phyloP scores from a whole-genome alignment of 805 yeast species.

The Isabelozyma rhagii region DNA sequence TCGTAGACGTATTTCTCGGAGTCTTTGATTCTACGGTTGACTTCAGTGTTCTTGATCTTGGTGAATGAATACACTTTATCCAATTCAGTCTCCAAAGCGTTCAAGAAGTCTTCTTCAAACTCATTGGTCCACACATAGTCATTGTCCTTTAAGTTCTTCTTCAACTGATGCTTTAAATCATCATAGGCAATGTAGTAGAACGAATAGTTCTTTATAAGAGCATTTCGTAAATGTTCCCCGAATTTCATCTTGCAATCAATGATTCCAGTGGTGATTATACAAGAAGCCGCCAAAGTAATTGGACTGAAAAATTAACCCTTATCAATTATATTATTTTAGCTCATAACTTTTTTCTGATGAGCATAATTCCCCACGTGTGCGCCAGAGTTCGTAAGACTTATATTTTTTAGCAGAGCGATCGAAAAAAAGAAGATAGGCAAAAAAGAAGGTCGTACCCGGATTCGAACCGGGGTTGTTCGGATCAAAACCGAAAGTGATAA shows the following conservation, averaged over 20 bases:
- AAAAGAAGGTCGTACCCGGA: slow-evolving; percentile 70
- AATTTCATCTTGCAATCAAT: slow-evolving; percentile 65
- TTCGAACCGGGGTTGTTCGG: slow-evolving; percentile 83
- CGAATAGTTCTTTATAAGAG: slow-evolving; percentile 85
- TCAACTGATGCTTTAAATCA: slow-evolving; percentile 79
- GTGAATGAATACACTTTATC: slow-evolving; percentile 93
- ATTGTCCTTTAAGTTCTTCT: slow-evolving; percentile 60
- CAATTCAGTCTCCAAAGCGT: slow-evolving; percentile 72
- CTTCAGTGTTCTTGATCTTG: slow-evolving; percentile 82
- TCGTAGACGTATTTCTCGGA: slow-evolving; percentile 69
- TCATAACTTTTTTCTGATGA: not conserved
- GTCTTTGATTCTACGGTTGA: slow-evolving; percentile 78
- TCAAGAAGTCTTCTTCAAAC: slow-evolving; percentile 79
- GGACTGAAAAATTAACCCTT: not conserved
- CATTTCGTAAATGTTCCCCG: slow-evolving; percentile 87
- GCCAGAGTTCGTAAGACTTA: no score
- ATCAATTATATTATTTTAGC: not conserved
- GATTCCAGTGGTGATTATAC: not conserved
- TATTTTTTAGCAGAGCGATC: no score
- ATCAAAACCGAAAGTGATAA: slow-evolving; percentile 79
- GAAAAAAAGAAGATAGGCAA: not conserved
- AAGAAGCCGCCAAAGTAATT: not conserved
- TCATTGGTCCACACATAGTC: slow-evolving; percentile 67
- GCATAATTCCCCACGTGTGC: not conserved
- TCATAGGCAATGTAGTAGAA: slow-evolving; percentile 91